Evolutionary conservation across 768 basidiomycete genomes (phyloP).

Genomic region (Austroboletus festivus): DNA sequence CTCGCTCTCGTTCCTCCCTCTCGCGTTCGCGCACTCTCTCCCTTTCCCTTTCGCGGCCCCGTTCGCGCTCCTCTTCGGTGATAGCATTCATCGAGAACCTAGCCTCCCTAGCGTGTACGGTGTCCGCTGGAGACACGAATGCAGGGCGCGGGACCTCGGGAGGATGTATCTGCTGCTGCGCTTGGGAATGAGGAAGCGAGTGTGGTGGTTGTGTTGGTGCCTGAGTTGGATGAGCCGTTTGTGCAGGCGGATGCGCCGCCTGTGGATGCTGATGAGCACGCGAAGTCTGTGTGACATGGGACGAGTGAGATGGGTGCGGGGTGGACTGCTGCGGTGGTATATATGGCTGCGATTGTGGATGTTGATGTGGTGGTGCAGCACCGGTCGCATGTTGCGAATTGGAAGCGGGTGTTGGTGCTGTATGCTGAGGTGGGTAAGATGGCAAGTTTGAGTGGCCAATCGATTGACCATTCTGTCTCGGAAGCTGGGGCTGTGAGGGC

Average conservation of each 20-base stretch:
- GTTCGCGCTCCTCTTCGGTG: conserved; percentile 19
- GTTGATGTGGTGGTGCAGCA: conserved; percentile 11
- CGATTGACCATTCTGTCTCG: conserved; percentile 18
- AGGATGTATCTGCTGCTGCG: conserved; percentile 27
- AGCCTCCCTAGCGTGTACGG: conserved; percentile 25
- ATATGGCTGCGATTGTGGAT: conserved; percentile 30
- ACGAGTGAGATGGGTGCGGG: conserved; percentile 10
- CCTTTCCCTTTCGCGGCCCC: conserved; percentile 18
- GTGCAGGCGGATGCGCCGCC: conserved; percentile 15
- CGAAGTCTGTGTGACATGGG: conserved; percentile 13
- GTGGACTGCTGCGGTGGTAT: conserved; percentile 8
- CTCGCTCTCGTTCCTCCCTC: conserved; percentile 13
- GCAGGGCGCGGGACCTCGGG: conserved; percentile 22
- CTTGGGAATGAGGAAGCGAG: conserved; percentile 24
- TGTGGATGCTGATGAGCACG: conserved; percentile 15
- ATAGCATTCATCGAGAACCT: conserved; percentile 10
- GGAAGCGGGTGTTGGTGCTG: conserved; percentile 16
- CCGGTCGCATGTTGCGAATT: conserved; percentile 13
- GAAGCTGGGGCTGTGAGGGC: conserved; percentile 16
- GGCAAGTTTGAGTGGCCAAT: conserved; percentile 16
- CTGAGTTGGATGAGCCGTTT: conserved; percentile 14
- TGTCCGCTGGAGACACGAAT: conserved; percentile 29
- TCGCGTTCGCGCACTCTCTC: conserved; percentile 20
- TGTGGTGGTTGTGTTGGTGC: conserved; percentile 27
- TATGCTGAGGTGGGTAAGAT: conserved; percentile 14